Evolutionary conservation across 345 rosid species (phyloP).

Genomic region (Anacardium occidentale): DNA sequence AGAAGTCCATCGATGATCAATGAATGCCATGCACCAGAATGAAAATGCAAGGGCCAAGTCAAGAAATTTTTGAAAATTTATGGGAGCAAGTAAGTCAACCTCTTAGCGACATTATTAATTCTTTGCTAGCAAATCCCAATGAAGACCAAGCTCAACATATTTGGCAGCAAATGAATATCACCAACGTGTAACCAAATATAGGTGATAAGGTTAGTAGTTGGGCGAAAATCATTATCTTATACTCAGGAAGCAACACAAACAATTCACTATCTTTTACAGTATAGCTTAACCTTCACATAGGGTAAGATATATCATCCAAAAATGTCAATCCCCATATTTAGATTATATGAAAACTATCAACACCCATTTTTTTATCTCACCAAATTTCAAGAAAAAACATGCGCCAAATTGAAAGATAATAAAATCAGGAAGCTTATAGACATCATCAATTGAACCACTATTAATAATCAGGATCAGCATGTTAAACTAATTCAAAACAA

Average conservation of each 20-base stretch:
- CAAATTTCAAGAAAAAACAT: background rate
- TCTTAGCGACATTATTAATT: background rate
- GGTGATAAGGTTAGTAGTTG: constrained; percentile 35
- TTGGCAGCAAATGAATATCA: constrained; percentile 81
- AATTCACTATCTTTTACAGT: too few relatives aligned
- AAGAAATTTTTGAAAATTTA: background rate
- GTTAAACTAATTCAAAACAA: too few relatives aligned
- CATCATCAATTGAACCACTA: too few relatives aligned
- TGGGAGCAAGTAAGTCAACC: background rate
- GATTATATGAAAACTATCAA: too few relatives aligned
- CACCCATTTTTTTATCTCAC: background rate
- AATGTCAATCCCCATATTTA: too few relatives aligned
- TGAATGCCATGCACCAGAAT: constrained; percentile 10
- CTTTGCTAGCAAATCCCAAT: constrained; percentile 61
- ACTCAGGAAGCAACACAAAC: too few relatives aligned
- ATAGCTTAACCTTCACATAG: too few relatives aligned
- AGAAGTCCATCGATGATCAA: constrained; percentile 71
- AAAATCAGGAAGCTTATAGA: background rate
- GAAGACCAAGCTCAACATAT: constrained; percentile 80
- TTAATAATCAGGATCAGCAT: too few relatives aligned
- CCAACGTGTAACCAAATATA: constrained; percentile 99
- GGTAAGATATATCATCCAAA: too few relatives aligned
- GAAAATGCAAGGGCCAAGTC: background rate
- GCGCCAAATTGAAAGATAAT: background rate
- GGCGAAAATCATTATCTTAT: too few relatives aligned